phyloP scores from a whole-genome alignment of 306 rosid species.

The Quercus parvula region DNA sequence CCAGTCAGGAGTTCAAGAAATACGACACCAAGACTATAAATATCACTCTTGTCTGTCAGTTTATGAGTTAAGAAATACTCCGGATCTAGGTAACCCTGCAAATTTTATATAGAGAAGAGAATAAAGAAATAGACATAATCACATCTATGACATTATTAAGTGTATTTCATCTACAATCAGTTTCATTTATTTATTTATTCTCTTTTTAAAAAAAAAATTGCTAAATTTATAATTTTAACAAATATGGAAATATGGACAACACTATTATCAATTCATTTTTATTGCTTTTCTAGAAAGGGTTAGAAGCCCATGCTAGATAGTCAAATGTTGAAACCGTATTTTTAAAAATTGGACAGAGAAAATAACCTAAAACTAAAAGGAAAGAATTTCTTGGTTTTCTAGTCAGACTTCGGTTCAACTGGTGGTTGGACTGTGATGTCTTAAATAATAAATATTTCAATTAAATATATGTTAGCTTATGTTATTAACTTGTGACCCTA shows the following conservation, averaged over 20 bases:
- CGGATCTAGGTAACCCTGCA: constrained; percentile 17
- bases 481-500: too few relatives aligned
- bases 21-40: constrained; percentile 48
- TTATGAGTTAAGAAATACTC: constrained; percentile 2
- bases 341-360: too few relatives aligned
- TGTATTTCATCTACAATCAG: background rate
- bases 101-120: constrained; percentile 13
- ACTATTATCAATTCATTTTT: too few relatives aligned
- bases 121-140: background rate
- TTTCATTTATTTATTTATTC: background rate
- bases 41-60: background rate
- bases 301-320: too few relatives aligned
- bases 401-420: too few relatives aligned
- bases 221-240: background rate
- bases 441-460: too few relatives aligned
- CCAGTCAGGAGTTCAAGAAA: constrained; percentile 84
- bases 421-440: too few relatives aligned
- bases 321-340: too few relatives aligned
- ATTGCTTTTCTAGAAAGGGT: too few relatives aligned
- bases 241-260: background rate
- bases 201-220: background rate
- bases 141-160: background rate
- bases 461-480: too few relatives aligned
- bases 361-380: too few relatives aligned
- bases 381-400: too few relatives aligned